phyloP scores from a whole-genome alignment of 148 eudicot genomes.

The Oxyria digyna region DNA sequence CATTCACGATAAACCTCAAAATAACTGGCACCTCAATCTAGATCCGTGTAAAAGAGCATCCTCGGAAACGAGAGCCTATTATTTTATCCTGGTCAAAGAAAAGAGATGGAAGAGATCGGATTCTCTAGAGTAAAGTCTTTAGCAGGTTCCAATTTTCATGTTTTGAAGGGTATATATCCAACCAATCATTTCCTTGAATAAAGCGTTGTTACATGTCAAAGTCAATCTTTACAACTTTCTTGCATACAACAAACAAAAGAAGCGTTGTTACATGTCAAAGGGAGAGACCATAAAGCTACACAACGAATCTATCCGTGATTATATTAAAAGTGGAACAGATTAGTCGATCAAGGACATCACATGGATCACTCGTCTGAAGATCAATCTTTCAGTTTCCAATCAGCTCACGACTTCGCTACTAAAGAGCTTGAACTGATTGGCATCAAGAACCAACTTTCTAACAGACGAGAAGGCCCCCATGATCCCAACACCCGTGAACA shows the following conservation, averaged over 20 bases:
- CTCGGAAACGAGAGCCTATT: too few relatives aligned
- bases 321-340: too few relatives aligned
- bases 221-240: background rate
- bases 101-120: too few relatives aligned
- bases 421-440: slow-evolving; percentile 66
- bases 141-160: too few relatives aligned
- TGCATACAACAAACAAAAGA: background rate
- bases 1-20: too few relatives aligned
- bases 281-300: background rate
- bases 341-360: background rate
- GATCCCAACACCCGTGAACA: slow-evolving; percentile 64
- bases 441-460: slow-evolving; percentile 76
- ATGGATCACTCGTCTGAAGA: background rate
- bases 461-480: slow-evolving; percentile 70
- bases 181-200: too few relatives aligned
- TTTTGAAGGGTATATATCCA: too few relatives aligned
- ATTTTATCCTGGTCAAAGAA: too few relatives aligned
- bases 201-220: background rate
- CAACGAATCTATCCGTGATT: background rate
- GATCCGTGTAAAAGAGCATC: too few relatives aligned
- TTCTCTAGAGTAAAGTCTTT: too few relatives aligned
- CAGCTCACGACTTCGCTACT: slow-evolving; percentile 21
- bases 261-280: too few relatives aligned
- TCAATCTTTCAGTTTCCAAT: background rate
- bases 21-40: too few relatives aligned